Evolutionary conservation across 208 protist species (phyloP).

Genomic region (Crithidia sp.): DNA sequence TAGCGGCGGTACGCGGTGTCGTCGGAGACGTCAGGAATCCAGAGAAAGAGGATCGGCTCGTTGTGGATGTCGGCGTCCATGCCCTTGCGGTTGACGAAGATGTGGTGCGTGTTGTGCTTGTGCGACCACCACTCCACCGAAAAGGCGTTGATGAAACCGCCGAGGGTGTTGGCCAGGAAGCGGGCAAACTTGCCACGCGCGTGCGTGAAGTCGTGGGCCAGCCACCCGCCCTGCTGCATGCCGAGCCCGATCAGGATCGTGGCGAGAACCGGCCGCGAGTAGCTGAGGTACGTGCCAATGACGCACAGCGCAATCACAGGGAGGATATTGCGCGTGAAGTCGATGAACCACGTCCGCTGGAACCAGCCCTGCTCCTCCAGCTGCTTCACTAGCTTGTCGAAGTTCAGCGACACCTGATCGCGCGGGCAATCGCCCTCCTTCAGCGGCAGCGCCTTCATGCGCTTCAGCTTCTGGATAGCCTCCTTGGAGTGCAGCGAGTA

Average conservation of each 20-base stretch:
- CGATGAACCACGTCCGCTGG: constrained; percentile 69
- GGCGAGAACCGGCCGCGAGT: constrained; percentile 56
- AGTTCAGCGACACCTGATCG: constrained; percentile 59
- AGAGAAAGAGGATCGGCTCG: constrained; percentile 75
- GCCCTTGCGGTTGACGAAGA: constrained; percentile 75
- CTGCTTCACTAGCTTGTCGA: constrained; percentile 64
- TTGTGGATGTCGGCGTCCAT: constrained; percentile 85
- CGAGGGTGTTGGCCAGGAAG: constrained; percentile 52
- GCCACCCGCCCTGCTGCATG: constrained; percentile 86
- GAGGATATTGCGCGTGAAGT: constrained; percentile 74
- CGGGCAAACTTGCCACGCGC: constrained; percentile 51
- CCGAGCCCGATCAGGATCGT: constrained; percentile 69
- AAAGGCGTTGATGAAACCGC: constrained; percentile 68
- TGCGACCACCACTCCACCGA: constrained; percentile 77
- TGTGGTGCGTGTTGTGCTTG: constrained; percentile 88
- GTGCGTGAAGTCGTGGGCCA: constrained; percentile 76
- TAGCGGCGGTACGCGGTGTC: constrained; percentile 64
- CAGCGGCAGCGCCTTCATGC: constrained; percentile 74
- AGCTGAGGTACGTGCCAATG: constrained; percentile 61
- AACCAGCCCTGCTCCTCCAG: constrained; percentile 70
- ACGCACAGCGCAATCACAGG: constrained; percentile 59
- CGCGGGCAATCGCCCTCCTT: constrained; percentile 63
- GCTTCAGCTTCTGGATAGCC: constrained; percentile 76
- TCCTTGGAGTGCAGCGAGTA: constrained; percentile 84
- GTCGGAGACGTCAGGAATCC: constrained; percentile 57